Conservation (phyloP, 1,284 basidiomycete genomes). For the Neolentinus lepideus region DNA sequence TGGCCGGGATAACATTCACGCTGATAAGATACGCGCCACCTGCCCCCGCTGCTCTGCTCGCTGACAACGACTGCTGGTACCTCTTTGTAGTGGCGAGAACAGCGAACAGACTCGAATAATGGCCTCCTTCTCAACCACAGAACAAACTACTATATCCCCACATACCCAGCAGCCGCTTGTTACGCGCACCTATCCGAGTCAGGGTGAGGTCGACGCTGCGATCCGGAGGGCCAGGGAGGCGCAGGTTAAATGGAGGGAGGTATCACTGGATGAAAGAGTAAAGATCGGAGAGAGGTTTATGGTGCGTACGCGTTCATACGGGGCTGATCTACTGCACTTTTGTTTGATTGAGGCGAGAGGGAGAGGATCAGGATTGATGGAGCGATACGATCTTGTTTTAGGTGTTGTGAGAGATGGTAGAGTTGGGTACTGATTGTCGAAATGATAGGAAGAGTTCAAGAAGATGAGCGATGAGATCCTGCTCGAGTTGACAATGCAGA, state of each 20-base stretch:
- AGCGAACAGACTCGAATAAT: not conserved
- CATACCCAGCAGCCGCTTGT: slow-evolving; percentile 58
- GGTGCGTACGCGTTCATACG: slow-evolving; percentile 29
- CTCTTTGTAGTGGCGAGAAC: too few relatives aligned
- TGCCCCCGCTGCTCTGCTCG: too few relatives aligned
- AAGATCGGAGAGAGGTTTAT: slow-evolving; percentile 72
- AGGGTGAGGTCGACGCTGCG: slow-evolving; percentile 48
- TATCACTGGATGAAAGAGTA: slow-evolving; percentile 66
- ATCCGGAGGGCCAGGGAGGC: slow-evolving; percentile 56
- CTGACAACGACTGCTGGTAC: too few relatives aligned
- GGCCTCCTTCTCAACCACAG: not conserved
- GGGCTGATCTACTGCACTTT: too few relatives aligned
- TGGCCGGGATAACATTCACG: too few relatives aligned
- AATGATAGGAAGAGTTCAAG: slow-evolving; percentile 77
- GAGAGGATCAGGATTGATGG: too few relatives aligned
- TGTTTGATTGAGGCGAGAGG: too few relatives aligned
- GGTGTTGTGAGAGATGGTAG: too few relatives aligned
- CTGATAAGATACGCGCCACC: too few relatives aligned
- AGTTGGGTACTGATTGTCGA: too few relatives aligned
- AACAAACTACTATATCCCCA: slow-evolving; percentile 64
- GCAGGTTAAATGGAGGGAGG: slow-evolving; percentile 68
- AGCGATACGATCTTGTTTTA: too few relatives aligned
- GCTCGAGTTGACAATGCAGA: slow-evolving; percentile 70
- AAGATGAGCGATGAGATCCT: slow-evolving; percentile 64
- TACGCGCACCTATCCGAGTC: slow-evolving; percentile 48